Percentiles rank a stretch among this genome's conserved stretches.
These are phyloP conservation scores for Colletotrichum noveboracense DNA, from an alignment of 2,329 filamentous ascomycete species.

Conservation along the genomic window DNA sequence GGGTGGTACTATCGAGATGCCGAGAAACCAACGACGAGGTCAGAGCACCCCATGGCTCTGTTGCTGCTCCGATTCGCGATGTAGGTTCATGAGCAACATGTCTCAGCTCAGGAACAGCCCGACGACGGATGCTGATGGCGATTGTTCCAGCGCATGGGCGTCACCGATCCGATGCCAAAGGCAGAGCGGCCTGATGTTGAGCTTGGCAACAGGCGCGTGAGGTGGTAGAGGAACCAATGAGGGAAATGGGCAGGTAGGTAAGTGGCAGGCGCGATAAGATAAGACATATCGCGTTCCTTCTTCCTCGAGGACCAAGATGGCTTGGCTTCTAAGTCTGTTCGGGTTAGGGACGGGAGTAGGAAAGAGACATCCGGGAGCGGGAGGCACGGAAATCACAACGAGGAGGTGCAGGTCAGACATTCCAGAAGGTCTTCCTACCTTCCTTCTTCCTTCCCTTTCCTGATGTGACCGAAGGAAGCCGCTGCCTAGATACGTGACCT, in stretches of 20 bases:
- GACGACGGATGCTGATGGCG: neutral
- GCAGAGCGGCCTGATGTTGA: neutral
- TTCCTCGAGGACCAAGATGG: neutral
- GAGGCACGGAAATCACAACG: neutral
- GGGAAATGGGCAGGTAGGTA: neutral
- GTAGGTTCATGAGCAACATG: neutral
- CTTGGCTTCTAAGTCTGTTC: neutral
- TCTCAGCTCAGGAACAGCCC: neutral
- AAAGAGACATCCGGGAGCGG: neutral
- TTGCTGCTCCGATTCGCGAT: neutral
- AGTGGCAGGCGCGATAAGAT: neutral
- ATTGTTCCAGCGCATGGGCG: neutral
- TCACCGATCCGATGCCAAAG: neutral
- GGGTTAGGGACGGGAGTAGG: neutral
- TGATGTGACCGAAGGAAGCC: conserved; percentile 18
- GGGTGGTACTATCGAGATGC: neutral
- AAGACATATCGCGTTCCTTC: neutral
- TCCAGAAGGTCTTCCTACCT: conserved; percentile 1
- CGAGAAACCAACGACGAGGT: neutral
- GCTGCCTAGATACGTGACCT: neutral
- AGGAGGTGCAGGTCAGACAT: neutral
- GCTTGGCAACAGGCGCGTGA: neutral
- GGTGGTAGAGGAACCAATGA: neutral
- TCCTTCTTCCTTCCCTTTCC: neutral
- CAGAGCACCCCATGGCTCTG: neutral